phyloP scores from a whole-genome alignment of 345 rosid genomes.

The Salix udensis region DNA sequence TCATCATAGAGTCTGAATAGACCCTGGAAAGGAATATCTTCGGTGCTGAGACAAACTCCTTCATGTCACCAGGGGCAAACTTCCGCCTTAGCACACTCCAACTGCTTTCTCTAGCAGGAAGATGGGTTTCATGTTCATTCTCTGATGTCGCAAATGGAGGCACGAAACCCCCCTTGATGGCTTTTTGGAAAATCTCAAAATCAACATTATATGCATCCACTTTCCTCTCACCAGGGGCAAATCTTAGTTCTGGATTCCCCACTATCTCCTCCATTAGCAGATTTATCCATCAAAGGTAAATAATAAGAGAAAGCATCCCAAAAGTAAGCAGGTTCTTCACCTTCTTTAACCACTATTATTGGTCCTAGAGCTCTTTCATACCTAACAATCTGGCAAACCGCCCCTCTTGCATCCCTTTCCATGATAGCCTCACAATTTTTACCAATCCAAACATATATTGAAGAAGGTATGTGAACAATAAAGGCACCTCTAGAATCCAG shows the following conservation, averaged over 20 bases:
- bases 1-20: slow-evolving; percentile 93
- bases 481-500: slow-evolving; percentile 98
- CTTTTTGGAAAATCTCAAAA: slow-evolving; percentile 87
- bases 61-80: slow-evolving; percentile 71
- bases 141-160: slow-evolving; percentile 82
- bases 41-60: slow-evolving; percentile 62
- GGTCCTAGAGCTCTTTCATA: slow-evolving; percentile 87
- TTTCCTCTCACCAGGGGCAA: slow-evolving; percentile 60
- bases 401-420: slow-evolving; percentile 97
- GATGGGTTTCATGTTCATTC: slow-evolving; percentile 82
- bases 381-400: slow-evolving; percentile 89
- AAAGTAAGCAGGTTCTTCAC: slow-evolving; percentile 76
- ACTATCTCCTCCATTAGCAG: slow-evolving; percentile 27
- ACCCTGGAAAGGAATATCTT: slow-evolving; percentile 69
- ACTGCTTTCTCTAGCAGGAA: slow-evolving; percentile 90
- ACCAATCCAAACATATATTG: slow-evolving; percentile 93
- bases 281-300: slow-evolving; percentile 70
- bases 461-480: slow-evolving; percentile 77
- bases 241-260: slow-evolving; percentile 39
- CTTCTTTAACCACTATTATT: slow-evolving; percentile 65
- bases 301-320: slow-evolving; percentile 82
- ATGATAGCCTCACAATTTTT: slow-evolving; percentile 70
- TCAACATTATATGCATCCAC: slow-evolving; percentile 75
- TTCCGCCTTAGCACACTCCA: slow-evolving; percentile 86
- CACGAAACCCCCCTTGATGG: slow-evolving; percentile 84